Evolutionary conservation across 148 eudicot genomes (phyloP).

Genomic region (Fallopia convolvulus): DNA sequence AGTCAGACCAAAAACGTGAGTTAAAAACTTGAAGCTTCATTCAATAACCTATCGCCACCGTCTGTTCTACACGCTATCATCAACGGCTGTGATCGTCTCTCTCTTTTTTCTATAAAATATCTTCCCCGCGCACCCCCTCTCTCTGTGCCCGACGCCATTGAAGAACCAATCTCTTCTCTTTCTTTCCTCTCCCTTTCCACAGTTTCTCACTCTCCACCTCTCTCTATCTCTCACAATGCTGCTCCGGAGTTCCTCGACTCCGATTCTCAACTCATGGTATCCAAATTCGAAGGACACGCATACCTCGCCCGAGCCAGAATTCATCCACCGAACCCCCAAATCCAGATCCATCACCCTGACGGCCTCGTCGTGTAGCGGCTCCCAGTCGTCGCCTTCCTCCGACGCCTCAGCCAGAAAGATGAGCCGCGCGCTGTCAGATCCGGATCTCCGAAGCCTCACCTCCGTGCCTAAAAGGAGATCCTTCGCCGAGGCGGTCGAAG

Average conservation of each 20-base stretch:
- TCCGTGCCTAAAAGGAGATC: conserved; percentile 13
- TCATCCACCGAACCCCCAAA: conserved; percentile 16
- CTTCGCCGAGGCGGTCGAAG: conserved; percentile 4
- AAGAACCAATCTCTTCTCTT: not conserved
- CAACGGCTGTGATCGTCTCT: not conserved
- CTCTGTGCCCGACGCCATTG: not conserved
- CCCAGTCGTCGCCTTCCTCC: not conserved
- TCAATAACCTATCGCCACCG: not conserved
- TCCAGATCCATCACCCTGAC: conserved; percentile 13
- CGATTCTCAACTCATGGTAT: conserved; percentile 23
- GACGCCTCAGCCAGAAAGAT: not conserved
- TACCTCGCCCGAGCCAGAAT: conserved; percentile 17
- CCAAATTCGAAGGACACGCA: conserved; percentile 10
- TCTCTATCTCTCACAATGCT: conserved; percentile 13
- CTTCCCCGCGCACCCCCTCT: not conserved
- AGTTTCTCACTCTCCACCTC: not conserved
- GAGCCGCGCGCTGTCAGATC: conserved; percentile 31
- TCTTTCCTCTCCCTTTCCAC: not conserved
- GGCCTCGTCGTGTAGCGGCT: not conserved
- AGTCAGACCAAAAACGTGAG: not conserved
- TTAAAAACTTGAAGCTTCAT: not conserved
- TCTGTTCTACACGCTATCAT: not conserved
- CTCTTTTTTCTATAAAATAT: not conserved
- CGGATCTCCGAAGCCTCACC: conserved; percentile 25
- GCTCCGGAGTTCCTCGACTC: conserved; percentile 29